phyloP scores from a whole-genome alignment of 2,329 filamentous ascomycete species.

The Colletotrichum spaethianum region DNA sequence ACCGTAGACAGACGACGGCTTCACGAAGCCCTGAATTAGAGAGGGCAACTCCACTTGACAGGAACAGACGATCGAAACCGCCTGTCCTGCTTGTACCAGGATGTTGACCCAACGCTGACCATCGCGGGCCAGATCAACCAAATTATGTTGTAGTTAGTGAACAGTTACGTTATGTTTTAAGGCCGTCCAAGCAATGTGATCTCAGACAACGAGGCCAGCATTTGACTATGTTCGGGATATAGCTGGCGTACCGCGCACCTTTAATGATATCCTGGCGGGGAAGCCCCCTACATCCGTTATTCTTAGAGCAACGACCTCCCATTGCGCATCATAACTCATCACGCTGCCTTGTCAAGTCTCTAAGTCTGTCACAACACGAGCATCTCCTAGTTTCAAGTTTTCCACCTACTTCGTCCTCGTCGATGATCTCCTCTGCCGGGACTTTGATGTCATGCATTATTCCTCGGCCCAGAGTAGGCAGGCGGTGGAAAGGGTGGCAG shows the following conservation, averaged over 20 bases:
- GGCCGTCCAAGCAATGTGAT: not conserved
- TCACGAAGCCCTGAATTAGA: not conserved
- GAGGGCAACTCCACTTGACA: not conserved
- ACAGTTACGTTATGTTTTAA: not conserved
- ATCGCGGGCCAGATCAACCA: not conserved
- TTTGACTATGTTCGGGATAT: not conserved
- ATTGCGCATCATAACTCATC: constrained; percentile 21
- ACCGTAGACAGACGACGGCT: not conserved
- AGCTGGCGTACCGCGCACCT: not conserved
- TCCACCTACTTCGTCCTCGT: not conserved
- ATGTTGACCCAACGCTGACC: not conserved
- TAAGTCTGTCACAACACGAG: not conserved
- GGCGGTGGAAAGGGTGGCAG: constrained; percentile 4
- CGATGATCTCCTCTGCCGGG: not conserved
- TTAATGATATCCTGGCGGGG: not conserved
- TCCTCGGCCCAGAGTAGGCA: not conserved
- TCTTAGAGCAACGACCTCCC: not conserved
- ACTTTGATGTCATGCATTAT: not conserved
- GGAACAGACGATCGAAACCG: not conserved
- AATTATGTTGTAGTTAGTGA: not conserved
- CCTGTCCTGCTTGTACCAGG: not conserved
- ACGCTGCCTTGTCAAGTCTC: not conserved
- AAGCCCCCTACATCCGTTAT: not conserved
- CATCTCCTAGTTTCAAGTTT: not conserved
- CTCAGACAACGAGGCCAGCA: not conserved